These are phyloP conservation scores for Jimgerdemannia flammicorona DNA, from an alignment of 192 early-diverging fungal species.

Conservation along the genomic window DNA sequence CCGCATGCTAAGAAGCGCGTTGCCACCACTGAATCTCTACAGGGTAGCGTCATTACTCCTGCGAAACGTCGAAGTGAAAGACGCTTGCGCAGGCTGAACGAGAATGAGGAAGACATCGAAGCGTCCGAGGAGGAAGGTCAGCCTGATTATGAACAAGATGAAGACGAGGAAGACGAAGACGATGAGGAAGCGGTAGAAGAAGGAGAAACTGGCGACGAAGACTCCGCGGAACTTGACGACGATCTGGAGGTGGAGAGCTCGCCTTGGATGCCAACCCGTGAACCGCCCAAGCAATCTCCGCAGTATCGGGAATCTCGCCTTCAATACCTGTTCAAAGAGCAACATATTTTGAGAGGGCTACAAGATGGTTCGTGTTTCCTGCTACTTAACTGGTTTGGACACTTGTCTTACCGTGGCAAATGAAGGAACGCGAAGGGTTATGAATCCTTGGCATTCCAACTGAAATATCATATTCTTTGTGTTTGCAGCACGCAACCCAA, in stretches of 20 bases:
- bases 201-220: conserved; percentile 24
- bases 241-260: conserved; percentile 17
- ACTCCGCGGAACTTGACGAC: conserved; percentile 3
- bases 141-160: conserved; percentile 14
- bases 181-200: conserved; percentile 25
- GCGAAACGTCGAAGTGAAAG: neutral
- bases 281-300: conserved; percentile 14
- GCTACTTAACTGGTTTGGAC: neutral
- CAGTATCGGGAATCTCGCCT: conserved; percentile 14
- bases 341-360: conserved; percentile 10
- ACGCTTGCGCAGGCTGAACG: neutral
- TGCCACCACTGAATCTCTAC: neutral
- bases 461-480: neutral
- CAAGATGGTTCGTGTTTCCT: neutral
- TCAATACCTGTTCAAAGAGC: conserved; percentile 9
- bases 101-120: conserved; percentile 5
- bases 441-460: too few species aligned
- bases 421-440: too few species aligned
- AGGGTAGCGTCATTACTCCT: neutral
- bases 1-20: neutral
- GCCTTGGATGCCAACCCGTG: conserved; percentile 4
- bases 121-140: conserved; percentile 22
- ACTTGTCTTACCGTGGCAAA: neutral
- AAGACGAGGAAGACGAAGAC: conserved; percentile 26
- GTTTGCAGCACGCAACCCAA: neutral